Conservation (phyloP, 140 eudicot genomes). For the Anethum foeniculum region DNA sequence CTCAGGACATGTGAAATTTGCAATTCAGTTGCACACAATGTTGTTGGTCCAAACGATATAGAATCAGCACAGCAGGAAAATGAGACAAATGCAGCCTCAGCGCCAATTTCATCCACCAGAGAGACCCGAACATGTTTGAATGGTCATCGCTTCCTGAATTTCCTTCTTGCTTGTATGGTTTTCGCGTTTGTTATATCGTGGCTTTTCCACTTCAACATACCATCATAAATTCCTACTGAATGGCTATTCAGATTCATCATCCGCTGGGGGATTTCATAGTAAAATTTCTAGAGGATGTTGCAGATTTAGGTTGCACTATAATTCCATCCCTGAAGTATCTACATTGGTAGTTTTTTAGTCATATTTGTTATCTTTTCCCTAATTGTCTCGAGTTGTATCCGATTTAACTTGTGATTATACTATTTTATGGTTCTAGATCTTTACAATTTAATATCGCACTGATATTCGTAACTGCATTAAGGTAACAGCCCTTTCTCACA, state of each 20-base stretch:
- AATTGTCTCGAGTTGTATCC: background rate
- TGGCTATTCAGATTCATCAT: background rate
- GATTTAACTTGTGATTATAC: background rate
- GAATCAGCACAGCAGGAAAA: conserved; percentile 24
- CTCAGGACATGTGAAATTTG: conserved; percentile 84
- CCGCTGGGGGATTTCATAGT: background rate
- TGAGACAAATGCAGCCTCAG: conserved; percentile 29
- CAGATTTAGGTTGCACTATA: background rate
- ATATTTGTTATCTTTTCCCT: background rate
- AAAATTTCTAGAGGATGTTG: background rate
- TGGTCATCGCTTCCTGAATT: conserved; percentile 69
- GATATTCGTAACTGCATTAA: background rate
- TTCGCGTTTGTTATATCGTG: conserved; percentile 88
- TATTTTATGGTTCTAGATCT: background rate
- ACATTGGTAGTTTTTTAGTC: background rate
- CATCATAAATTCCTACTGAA: conserved; percentile 31
- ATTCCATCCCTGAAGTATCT: background rate
- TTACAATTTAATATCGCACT: background rate
- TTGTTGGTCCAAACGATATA: conserved; percentile 42
- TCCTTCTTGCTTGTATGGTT: conserved; percentile 85
- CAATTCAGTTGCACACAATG: conserved; percentile 60
- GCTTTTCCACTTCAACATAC: conserved; percentile 88
- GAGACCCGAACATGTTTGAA: conserved; percentile 56
- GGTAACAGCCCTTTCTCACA: too few relatives aligned
- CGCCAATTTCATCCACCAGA: conserved; percentile 20